Evolutionary conservation across 2,329 filamentous ascomycete genomes (phyloP).

Genomic region (Grosmannia clavigera): DNA sequence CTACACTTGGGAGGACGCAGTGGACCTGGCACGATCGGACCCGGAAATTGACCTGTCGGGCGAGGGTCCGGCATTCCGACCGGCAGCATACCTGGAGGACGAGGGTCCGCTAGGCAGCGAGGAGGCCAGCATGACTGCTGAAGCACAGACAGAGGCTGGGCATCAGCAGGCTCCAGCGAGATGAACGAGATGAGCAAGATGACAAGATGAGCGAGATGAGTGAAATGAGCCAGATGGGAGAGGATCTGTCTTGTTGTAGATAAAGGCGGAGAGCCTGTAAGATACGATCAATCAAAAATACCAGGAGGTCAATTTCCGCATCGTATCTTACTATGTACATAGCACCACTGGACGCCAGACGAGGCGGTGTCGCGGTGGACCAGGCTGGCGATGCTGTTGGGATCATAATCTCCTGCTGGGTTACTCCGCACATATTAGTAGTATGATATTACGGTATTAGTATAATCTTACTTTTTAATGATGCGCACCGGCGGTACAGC

Average conservation of each 20-base stretch:
- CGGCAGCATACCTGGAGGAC: conserved; percentile 25
- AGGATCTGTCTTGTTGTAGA: not conserved
- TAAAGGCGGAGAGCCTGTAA: not conserved
- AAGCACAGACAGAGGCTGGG: conserved; percentile 13
- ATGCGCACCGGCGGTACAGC: not conserved
- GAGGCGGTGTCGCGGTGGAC: not conserved
- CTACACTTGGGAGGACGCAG: conserved; percentile 75
- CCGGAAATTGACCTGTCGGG: conserved; percentile 51
- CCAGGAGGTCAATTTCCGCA: not conserved
- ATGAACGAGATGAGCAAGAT: conserved; percentile 6
- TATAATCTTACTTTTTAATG: not conserved
- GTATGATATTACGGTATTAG: too few relatives aligned
- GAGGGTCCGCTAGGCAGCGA: conserved; percentile 13
- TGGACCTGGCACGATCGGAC: conserved; percentile 51
- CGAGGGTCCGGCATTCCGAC: conserved; percentile 36
- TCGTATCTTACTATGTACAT: not conserved
- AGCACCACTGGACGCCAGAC: not conserved
- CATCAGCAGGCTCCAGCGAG: conserved; percentile 1
- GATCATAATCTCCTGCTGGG: too few relatives aligned
- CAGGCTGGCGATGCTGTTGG: too few relatives aligned
- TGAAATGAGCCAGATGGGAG: conserved; percentile 3
- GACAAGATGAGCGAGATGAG: not conserved
- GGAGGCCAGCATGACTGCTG: conserved; percentile 17
- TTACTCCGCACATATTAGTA: too few relatives aligned
- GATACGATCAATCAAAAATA: not conserved